Base-by-base conservation (phyloP, 2,329 filamentous ascomycete species). In the Microdochium paspali region DNA sequence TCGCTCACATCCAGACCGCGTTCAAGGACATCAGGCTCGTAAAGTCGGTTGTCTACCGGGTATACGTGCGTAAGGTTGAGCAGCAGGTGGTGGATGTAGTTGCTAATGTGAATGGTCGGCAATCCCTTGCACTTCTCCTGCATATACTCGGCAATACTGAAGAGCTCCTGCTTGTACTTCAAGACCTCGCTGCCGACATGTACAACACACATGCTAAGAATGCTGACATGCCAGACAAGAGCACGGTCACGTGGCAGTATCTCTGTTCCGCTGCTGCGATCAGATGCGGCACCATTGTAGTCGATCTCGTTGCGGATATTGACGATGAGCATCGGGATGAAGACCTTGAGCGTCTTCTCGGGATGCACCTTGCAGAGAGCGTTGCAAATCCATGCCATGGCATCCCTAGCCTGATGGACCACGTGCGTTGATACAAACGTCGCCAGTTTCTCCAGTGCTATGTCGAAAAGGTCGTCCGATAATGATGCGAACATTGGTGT, bases 321-420 rank as follows among this genome's bases (percentile, higher is more conserved):
- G 61, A 87, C 79, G 45, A 95, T 85, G 46, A 97, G 74, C 71
- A 95, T 89, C 1, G 93, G 93, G 26, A 98, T 77, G 47, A 98
- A 86, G 13, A 89, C 81, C 61, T 90, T 93, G 45, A 98, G 73
- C 1, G 93, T 90, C 69, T 96, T 96, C 62, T 91, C 84, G 0
- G 94, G 90, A 56, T 94, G 88, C 55, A 95, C 89, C 67, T 97
- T 97, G 74, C 93, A 95, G 23, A 98, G 75, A 0, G 89, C 87
- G 65, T 96, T 97, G 67, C 91, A 87, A 47, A 97, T 97, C 76
- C 95, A 98, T 1, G 94, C 93, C 86, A 98, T 96, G 7, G 93
- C 91, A 72, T 98, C 93, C 54, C 91, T 77, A 46, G 93, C 91
- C 66, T 97, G 93, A 58, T 98, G 90, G 18, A 98, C 91, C 44